A percentile compares a stretch with the other conserved stretches of the same genome.
Conservation (phyloP, 148 eudicot genomes). For the Selenicereus undatus region DNA sequence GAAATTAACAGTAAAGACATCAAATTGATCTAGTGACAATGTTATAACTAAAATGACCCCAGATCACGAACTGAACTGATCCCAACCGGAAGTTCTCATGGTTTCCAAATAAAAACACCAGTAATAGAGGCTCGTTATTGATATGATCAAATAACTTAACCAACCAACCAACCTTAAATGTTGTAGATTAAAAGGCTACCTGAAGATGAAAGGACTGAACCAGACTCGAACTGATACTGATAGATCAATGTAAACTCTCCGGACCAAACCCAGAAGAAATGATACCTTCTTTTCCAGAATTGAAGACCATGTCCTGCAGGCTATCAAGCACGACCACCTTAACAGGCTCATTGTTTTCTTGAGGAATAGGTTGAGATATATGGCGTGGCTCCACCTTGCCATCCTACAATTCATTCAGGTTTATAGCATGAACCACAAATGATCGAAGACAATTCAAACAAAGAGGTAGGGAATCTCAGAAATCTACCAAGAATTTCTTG, state of each 20-base stretch:
- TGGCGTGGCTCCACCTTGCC: conserved; percentile 29
- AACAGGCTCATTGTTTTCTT: conserved; percentile 39
- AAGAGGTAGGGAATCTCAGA: background rate
- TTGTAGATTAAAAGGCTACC: background rate
- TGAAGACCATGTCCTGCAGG: conserved; percentile 32
- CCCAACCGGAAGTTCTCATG: background rate
- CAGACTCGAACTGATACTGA: too few relatives aligned
- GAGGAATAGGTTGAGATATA: conserved; percentile 39
- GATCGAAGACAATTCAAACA: background rate
- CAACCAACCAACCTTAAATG: background rate
- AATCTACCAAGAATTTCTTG: conserved; percentile 35
- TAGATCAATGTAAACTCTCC: too few relatives aligned
- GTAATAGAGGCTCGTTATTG: background rate
- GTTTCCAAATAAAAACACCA: background rate
- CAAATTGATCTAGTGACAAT: too few relatives aligned
- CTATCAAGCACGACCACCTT: conserved; percentile 40
- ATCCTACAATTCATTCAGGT: conserved; percentile 24
- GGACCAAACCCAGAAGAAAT: background rate
- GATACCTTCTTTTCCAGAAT: conserved; percentile 39
- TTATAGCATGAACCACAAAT: background rate
- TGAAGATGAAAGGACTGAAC: background rate
- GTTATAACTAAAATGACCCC: background rate
- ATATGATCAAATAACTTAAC: background rate
- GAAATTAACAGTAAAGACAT: too few relatives aligned
- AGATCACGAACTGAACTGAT: background rate